Evolutionary conservation across 2,329 filamentous ascomycete genomes (phyloP).

Genomic region (Dactylellina haptotyla): DNA sequence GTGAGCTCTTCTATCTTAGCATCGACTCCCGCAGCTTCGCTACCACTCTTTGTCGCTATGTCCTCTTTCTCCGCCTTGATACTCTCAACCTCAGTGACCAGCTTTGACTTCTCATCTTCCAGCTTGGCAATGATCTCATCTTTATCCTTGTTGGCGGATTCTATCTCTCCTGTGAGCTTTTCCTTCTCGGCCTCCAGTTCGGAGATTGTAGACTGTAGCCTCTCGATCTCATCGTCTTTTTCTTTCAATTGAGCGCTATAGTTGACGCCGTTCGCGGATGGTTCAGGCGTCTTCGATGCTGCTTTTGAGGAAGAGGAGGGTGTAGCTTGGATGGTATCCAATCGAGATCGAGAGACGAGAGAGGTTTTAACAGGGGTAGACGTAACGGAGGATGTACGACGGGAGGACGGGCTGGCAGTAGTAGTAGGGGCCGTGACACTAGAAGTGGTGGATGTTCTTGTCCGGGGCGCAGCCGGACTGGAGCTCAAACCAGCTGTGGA

Average conservation of each 20-base stretch:
- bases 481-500: slow-evolving; percentile 40
- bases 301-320: slow-evolving; percentile 17
- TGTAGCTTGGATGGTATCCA: slow-evolving; percentile 50
- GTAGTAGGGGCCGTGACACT: slow-evolving; percentile 6
- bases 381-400: slow-evolving; percentile 33
- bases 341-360: slow-evolving; percentile 23
- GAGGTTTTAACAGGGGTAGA: slow-evolving; percentile 37
- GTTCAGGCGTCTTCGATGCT: slow-evolving; percentile 11
- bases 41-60: slow-evolving; percentile 21
- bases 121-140: slow-evolving; percentile 43
- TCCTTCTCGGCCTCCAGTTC: slow-evolving; percentile 44
- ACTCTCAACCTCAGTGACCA: slow-evolving; percentile 32
- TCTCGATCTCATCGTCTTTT: slow-evolving; percentile 51
- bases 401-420: slow-evolving; percentile 29
- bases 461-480: slow-evolving; percentile 29
- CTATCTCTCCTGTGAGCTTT: slow-evolving; percentile 32
- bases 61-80: slow-evolving; percentile 34
- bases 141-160: slow-evolving; percentile 35
- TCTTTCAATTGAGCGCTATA: slow-evolving; percentile 33
- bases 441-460: slow-evolving; percentile 21
- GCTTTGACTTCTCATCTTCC: slow-evolving; percentile 37
- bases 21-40: slow-evolving; percentile 25
- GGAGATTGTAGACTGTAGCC: slow-evolving; percentile 39
- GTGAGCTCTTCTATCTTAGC: slow-evolving; percentile 37
- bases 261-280: slow-evolving; percentile 38